Evolutionary conservation across 768 basidiomycete genomes (phyloP).

Genomic region (Cyclocybe cylindracea): DNA sequence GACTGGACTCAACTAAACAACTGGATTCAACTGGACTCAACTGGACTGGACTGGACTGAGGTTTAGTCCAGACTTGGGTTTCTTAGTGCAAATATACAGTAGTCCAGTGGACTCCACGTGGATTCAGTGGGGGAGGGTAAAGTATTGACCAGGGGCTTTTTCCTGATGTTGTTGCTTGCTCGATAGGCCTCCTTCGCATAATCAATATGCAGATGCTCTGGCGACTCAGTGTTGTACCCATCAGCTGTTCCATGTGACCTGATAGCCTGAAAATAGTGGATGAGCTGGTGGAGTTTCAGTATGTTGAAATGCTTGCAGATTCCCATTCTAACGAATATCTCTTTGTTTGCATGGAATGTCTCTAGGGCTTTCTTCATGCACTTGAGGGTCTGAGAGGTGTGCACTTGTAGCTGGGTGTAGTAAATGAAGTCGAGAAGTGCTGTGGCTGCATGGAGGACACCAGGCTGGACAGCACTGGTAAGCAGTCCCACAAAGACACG

Average conservation of each 20-base stretch:
- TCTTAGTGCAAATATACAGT: no score
- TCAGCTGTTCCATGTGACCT: slow-evolving; percentile 26
- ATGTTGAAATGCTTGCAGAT: slow-evolving; percentile 33
- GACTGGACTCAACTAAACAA: no score
- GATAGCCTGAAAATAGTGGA: slow-evolving; percentile 24
- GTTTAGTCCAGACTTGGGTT: no score
- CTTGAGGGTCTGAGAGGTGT: slow-evolving; percentile 18
- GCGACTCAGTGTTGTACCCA: slow-evolving; percentile 30
- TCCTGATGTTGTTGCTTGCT: slow-evolving; percentile 26
- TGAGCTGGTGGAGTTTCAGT: slow-evolving; percentile 17
- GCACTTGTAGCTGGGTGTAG: slow-evolving; percentile 21
- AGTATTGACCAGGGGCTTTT: no score
- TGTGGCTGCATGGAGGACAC: slow-evolving; percentile 13
- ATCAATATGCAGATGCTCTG: slow-evolving; percentile 37
- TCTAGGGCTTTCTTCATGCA: slow-evolving; percentile 15
- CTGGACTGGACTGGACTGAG: no score
- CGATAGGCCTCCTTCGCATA: slow-evolving; percentile 32
- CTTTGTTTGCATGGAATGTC: slow-evolving; percentile 10
- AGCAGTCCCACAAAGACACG: slow-evolving; percentile 30
- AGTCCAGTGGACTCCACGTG: no score
- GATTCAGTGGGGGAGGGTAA: no score
- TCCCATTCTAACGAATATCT: slow-evolving; percentile 15
- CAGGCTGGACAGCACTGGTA: slow-evolving; percentile 15
- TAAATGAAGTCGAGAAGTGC: slow-evolving; percentile 33
- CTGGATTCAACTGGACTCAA: no score